Evolutionary conservation across 208 protist species (phyloP).

Genomic region (Blechomonas ayalai): DNA sequence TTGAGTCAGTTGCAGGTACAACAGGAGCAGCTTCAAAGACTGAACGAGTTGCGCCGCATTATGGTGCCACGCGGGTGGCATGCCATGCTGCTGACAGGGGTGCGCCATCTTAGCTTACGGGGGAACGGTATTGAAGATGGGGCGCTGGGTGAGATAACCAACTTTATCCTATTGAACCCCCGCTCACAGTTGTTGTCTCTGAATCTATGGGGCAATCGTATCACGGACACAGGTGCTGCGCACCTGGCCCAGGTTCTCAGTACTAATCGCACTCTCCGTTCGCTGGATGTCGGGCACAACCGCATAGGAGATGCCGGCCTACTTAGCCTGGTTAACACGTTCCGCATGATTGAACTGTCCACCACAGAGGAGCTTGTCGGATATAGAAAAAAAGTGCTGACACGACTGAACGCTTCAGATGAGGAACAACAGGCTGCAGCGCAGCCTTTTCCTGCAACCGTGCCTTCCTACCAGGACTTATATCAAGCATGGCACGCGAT

Average conservation of each 20-base stretch:
- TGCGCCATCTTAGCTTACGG: constrained; percentile 70
- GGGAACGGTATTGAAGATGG: constrained; percentile 77
- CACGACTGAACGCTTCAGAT: constrained; percentile 32
- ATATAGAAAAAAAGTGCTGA: constrained; percentile 41
- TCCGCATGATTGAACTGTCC: constrained; percentile 60
- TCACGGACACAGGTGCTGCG: constrained; percentile 59
- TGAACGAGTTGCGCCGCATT: constrained; percentile 62
- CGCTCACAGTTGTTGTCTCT: constrained; percentile 68
- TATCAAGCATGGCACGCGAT: constrained; percentile 40
- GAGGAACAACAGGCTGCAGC: constrained; percentile 36
- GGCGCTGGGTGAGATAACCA: constrained; percentile 27
- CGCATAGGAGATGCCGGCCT: constrained; percentile 62
- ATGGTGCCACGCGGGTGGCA: constrained; percentile 58
- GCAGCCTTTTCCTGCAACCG: constrained; percentile 9
- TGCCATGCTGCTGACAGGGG: constrained; percentile 60
- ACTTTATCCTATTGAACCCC: constrained; percentile 35
- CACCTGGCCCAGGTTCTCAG: constrained; percentile 49
- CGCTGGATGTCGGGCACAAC: constrained; percentile 82
- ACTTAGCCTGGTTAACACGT: constrained; percentile 45
- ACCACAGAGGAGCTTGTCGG: constrained; percentile 33
- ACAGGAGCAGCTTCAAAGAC: constrained; percentile 41
- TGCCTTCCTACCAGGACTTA: constrained; percentile 72
- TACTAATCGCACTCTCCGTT: constrained; percentile 45
- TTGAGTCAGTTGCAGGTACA: constrained; percentile 65
- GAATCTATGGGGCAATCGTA: constrained; percentile 84